A percentile compares a stretch with the other conserved stretches of the same genome.
Conservation (phyloP, 345 rosid species). For the Citrus maxima region DNA sequence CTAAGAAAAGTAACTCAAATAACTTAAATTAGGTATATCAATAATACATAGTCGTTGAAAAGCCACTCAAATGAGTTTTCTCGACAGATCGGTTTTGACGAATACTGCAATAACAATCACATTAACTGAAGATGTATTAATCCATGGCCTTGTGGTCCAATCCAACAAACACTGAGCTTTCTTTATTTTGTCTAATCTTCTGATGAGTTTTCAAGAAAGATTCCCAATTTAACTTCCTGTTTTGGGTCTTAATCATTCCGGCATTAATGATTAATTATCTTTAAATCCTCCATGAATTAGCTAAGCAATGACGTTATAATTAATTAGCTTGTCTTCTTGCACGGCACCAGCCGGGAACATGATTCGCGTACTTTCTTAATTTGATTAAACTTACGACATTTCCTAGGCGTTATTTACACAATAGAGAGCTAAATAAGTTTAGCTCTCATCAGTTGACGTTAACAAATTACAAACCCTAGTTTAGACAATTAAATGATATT, state of each 20-base stretch:
- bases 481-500: background rate
- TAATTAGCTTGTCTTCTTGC: slow-evolving; percentile 11
- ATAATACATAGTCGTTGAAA: no score
- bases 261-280: background rate
- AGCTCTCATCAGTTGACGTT: background rate
- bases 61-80: background rate
- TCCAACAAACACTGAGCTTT: background rate
- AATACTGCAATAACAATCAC: background rate
- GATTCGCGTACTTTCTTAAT: background rate
- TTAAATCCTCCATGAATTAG: background rate
- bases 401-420: background rate
- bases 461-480: background rate
- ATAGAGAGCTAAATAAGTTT: background rate
- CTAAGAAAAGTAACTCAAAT: no score
- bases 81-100: background rate
- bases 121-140: no score
- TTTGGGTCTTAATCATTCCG: slow-evolving; percentile 1
- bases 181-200: background rate
- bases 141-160: slow-evolving; percentile 10
- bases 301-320: slow-evolving; percentile 17
- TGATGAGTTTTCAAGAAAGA: background rate
- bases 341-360: background rate
- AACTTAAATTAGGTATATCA: no score
- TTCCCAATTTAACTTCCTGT: background rate
- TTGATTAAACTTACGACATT: background rate